Base-by-base conservation (phyloP, 1,284 basidiomycete genomes). In the Coniophora puteana region DNA sequence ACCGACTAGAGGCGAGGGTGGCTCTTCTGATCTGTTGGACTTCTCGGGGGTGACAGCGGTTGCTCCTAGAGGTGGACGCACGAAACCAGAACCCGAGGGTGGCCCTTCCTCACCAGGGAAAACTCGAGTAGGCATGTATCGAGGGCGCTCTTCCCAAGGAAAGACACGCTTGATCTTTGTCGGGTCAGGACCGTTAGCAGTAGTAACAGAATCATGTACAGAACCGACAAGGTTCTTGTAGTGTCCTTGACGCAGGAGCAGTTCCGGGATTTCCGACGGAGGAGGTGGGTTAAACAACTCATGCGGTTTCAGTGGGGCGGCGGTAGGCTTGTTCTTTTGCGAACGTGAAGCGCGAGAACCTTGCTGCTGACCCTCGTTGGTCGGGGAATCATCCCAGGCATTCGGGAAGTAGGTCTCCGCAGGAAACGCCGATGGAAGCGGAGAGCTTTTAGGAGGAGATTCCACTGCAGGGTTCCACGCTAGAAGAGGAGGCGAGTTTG, bases 121-220 rank as follows among this genome's bases (percentile, higher is more conserved):
- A 11, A 88, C 78, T 38, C 91, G 79, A 13, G 74, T 71, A 7
- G 89, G 82, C 42, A 71, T 55, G 31, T 72, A 71, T 34, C 86
- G 78, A 4, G 75, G 76, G 43, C 74, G 76, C 42, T 79, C 74
- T 60, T 98, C 94, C 94, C 94, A 98, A 7, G 94, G 93, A 60
- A 98, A 97, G n/a, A 96, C 72, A 18, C 76, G 68, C 50, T 83
- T 83, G 21, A 94, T 77, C 52, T 87, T 88, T 21, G 63, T 66
- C 13, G 69, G 74, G 57, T 94, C 85, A 1, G 93, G 91, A 22
- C 31, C 40, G 29, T 44, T 44, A n/a, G 14, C n/a, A 17, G 18
- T 8, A 22, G 26, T 56, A 38, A 49, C 45, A 23, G 58, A 61
- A 43, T 55, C 48, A 26, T 55, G 35, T 26, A 52, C 55, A 31